phyloP scores from a whole-genome alignment of 129 eudicot species.

The Saposhnikovia divaricata region DNA sequence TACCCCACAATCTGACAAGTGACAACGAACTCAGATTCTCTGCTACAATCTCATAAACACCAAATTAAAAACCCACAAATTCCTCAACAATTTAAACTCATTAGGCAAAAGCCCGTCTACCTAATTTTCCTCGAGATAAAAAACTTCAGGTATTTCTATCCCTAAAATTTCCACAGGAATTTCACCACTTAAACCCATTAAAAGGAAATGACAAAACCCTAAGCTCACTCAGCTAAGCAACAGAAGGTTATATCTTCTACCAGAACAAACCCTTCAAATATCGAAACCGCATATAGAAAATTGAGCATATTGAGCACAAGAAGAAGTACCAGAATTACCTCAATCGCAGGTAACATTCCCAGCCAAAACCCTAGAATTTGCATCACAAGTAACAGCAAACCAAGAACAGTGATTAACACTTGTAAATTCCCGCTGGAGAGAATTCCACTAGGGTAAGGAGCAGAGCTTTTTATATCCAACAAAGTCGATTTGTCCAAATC shows the following conservation, averaged over 20 bases:
- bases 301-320: conserved; percentile 42
- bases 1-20: conserved; percentile 23
- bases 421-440: conserved; percentile 39
- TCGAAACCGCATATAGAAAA: conserved; percentile 73
- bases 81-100: conserved; percentile 47
- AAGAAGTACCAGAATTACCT: conserved; percentile 48
- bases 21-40: conserved; percentile 51
- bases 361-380: conserved; percentile 50
- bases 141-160: conserved; percentile 39
- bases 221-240: conserved; percentile 10
- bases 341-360: conserved; percentile 54
- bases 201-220: conserved; percentile 62
- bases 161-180: conserved; percentile 49
- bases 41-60: conserved; percentile 64
- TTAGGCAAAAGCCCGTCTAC: conserved; percentile 44
- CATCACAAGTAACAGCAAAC: conserved; percentile 60
- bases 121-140: conserved; percentile 35
- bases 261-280: too few species aligned
- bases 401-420: conserved; percentile 50
- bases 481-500: too few species aligned
- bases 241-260: too few species aligned
- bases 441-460: conserved; percentile 51
- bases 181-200: conserved; percentile 29
- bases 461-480: conserved; percentile 45
- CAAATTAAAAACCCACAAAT: conserved; percentile 58